Evolutionary conservation across 2,329 filamentous ascomycete genomes (phyloP).

Genomic region (Colletotrichum tamarilloi): DNA sequence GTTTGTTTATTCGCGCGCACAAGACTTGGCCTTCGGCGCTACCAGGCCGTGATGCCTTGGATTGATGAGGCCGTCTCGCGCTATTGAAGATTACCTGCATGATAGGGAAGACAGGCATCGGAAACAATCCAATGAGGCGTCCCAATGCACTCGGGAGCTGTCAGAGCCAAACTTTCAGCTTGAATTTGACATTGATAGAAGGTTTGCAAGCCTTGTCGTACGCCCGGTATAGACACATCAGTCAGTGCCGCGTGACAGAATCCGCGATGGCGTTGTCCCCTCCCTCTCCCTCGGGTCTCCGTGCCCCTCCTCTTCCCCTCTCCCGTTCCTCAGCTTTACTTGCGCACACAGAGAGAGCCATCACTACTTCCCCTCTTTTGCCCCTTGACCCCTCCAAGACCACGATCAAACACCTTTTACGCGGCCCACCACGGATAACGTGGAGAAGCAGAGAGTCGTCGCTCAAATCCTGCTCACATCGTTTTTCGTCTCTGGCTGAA

Average conservation of each 20-base stretch:
- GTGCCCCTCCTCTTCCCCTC: conserved; percentile 15
- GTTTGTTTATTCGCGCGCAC: conserved; percentile 29
- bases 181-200: conserved; percentile 2
- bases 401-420: conserved; percentile 12
- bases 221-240: conserved; percentile 1
- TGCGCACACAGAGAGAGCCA: conserved; percentile 13
- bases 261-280: conserved; percentile 28
- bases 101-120: conserved; percentile 17
- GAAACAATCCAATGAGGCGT: conserved; percentile 29
- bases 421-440: not conserved
- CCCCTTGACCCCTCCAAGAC: not conserved
- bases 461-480: not conserved
- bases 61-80: conserved; percentile 17
- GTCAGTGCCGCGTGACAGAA: conserved; percentile 24
- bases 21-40: conserved; percentile 11
- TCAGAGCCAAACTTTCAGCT: conserved; percentile 20
- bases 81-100: conserved; percentile 33
- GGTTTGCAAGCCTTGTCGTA: not conserved
- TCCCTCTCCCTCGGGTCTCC: not conserved
- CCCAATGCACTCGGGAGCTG: conserved; percentile 3
- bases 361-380: not conserved
- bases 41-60: not conserved
- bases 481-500: not conserved
- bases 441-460: not conserved
- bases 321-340: not conserved